Base-by-base conservation (phyloP, 305 asterid species). In the Fraxinus greggii region DNA sequence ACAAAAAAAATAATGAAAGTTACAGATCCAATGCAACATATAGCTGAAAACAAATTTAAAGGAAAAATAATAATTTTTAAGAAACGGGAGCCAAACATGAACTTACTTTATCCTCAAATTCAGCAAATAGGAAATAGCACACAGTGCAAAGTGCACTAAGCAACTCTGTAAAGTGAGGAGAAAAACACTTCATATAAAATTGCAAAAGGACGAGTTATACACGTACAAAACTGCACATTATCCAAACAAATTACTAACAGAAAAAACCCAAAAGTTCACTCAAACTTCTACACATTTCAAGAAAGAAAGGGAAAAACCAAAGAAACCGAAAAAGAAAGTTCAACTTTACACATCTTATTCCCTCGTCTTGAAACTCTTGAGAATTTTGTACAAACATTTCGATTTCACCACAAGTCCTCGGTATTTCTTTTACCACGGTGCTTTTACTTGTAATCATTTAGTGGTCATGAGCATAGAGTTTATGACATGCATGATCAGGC, bases 381-480 rank as follows among this genome's bases (percentile, higher is more conserved):
- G 48, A 81, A 79, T 61, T 85, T 78, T 86, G 85, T 81, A 86
- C 85, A 84, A 59, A n/a, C 69, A 24, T 32, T 32, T 17, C 35
- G 36, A 45, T 26, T 12, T 51, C 42, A 42, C 26, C 42, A 23
- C 10, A 33, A 48, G 67, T 6, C 72, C 45, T 26, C 40, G 19
- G 6, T 17, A 35, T 65, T 65, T 65, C 35, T 65, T 12, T 26
- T 7, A 10, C 7, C 33, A 4, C 7, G 73, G 21, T 31, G 51
- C 70, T 59, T 59, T 32, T 54, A 54, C 72, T 36, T 33, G 74
- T 59, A 76, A 83, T 93, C 92, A 92, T 86, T 92, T 93, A 74
- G 90, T 78, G 84, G 83, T 83, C 97, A 92, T 89, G 63, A 93
- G 89, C 97, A 93, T 92, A 31, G 99, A 95, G 87, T 95, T 91